Evolutionary conservation across 116 monocot genomes (phyloP), one percentile per base, ranked within the genome.

Genomic region (Zostera marina): DNA sequence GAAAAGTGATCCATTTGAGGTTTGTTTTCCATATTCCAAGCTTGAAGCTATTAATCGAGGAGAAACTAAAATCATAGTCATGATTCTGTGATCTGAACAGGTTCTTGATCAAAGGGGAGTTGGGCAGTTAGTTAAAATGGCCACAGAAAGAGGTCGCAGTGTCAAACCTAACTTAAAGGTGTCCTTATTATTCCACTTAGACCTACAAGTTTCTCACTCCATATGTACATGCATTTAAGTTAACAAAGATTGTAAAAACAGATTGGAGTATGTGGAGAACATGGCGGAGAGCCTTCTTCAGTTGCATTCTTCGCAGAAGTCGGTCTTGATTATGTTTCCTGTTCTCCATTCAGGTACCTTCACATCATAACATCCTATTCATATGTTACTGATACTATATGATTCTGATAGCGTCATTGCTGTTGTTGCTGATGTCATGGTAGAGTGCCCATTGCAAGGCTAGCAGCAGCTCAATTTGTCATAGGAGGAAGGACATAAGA

Each of bases 1-100:
- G 39, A 89, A 96, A 64, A 69, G 56, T 69, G 96, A 96, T 76
- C 96, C 96, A 12, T 96, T 96, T 59, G 96, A 89, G 89, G 96
- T 88, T 62, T 69, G 69, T 11, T 43, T 2, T 9, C 4, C 26
- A 26, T 4, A 26, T 26, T 26, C 26, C 26, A 26, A 26, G 26
- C 4, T 26, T 26, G 26, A 26, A 26, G 26, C 26, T 26, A 26
- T 2, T 26, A 26, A 1, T 26, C 4, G 1, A 26, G 26, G 3
- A 26, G 26, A 26, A 26, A 26, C 26, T 26, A 26, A 26, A 2
- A 26, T 4, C 26, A 26, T 2, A 26, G 26, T 2, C 26, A 26
- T 26, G 26, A 26, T 26, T 26, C 26, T 26, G 26, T 26, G 4
- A 26, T 26, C 26, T 26, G 4, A 26, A 26, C 9, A 96, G 94